Evolutionary conservation across 352 stramenopile species (phyloP), one percentile per base, ranked within the genome.

Genomic region (Globisporangium heterothallicum): DNA sequence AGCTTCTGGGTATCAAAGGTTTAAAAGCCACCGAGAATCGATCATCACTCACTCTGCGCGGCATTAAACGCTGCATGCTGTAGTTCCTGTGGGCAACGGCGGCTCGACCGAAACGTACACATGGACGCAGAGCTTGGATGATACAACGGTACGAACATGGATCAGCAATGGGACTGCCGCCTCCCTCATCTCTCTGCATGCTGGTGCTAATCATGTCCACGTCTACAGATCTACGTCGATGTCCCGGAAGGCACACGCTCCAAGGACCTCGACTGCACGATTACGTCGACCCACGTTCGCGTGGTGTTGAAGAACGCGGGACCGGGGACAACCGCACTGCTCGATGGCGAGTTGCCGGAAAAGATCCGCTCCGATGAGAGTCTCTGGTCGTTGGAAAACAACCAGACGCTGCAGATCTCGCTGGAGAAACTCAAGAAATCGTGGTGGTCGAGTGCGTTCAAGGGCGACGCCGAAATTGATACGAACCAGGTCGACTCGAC

Each of bases 111-210:
- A 78, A 22, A 83, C 90, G 44, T 99, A 99, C 72, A 80, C 86
- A 16, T 99, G 96, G 96, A 99, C 96, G n/a, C 97, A 99, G 72
- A 98, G 88, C 4, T 76, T 99, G 21, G 73, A 95, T 7, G 97
- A 99, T 58, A 61, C 99, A 4, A 93, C 70, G 49, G 79, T 99
- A 58, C 30, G 70, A n/a, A n/a, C n/a, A n/a, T n/a, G 10, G 32
- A 16, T 38, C 12, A 16, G 32, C 29, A 38, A 38, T 36, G 2
- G 2, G 30, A 36, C 30, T 16, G 16, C 30, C 16, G 30, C n/a
- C n/a, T n/a, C n/a, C n/a, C n/a, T n/a, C n/a, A n/a, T n/a, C n/a
- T 38, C 32, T 38, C 32, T 59, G 9, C 16, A 21, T 43, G 22
- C 14, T 56, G 34, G 14, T 53, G 18, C 24, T 34, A 21, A n/a